A percentile compares a stretch with the other conserved stretches of the same genome.
Conservation (phyloP, 305 asterid genomes). For the Fraxinus angustifolia region DNA sequence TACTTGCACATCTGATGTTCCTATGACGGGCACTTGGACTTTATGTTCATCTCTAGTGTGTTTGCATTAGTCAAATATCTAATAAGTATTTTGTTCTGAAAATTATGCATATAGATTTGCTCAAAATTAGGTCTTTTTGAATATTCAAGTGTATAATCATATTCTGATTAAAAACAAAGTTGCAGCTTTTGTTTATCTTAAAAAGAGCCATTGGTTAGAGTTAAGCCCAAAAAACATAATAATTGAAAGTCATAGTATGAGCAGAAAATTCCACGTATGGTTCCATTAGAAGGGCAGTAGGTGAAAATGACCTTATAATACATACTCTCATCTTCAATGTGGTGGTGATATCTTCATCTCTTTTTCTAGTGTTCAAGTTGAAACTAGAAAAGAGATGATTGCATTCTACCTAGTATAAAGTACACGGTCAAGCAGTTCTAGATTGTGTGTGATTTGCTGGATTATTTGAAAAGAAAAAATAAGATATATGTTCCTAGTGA, state of each 20-base stretch:
- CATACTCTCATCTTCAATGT: too few relatives aligned
- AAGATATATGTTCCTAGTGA: conserved; percentile 67
- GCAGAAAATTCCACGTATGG: not conserved
- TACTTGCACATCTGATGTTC: not conserved
- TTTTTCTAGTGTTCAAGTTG: too few relatives aligned
- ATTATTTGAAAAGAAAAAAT: conserved; percentile 68
- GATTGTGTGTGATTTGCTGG: conserved; percentile 73
- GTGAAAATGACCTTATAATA: too few relatives aligned
- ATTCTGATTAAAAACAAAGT: not conserved
- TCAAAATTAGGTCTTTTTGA: too few relatives aligned
- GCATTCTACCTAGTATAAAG: conserved; percentile 70
- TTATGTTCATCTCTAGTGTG: too few relatives aligned
- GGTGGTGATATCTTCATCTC: too few relatives aligned
- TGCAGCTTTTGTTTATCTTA: not conserved
- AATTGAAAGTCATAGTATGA: not conserved
- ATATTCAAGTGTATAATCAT: not conserved
- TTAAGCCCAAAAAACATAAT: not conserved
- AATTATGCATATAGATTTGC: too few relatives aligned
- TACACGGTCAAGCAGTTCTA: conserved; percentile 80
- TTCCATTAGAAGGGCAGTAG: not conserved
- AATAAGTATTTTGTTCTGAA: too few relatives aligned
- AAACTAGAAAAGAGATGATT: conserved; percentile 41
- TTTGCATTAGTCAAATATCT: too few relatives aligned
- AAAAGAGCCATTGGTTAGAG: not conserved
- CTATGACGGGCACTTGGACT: too few relatives aligned